Base-by-base conservation (phyloP, 2,329 filamentous ascomycete species). In the Scedosporium aurantiacum region DNA sequence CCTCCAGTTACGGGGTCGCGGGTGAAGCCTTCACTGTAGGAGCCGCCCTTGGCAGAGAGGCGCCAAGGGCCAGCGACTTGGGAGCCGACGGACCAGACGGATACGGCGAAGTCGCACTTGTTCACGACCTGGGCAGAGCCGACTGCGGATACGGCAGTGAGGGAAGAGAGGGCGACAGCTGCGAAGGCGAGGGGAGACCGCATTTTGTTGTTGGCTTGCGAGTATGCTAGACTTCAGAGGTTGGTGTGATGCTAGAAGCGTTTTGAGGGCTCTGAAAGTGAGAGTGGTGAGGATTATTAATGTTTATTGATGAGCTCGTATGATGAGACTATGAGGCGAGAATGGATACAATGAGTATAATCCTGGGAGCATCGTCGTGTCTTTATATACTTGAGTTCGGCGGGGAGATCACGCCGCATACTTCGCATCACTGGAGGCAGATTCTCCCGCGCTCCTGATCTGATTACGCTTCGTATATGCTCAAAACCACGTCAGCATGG, bases 61-160 rank as follows among this genome's bases (percentile, higher is more conserved):
- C 64, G 67, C 60, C 64, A 64, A 16, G 69, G 65, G 0, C 63
- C 64, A 4, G 65, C 65, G 63, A 75, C 64, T 18, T 62, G 14
- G 61, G 64, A 63, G 65, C 74, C 74, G 60, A 76, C 74, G 47
- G 74, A 73, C 73, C 73, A 76, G 64, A 73, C 57, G 21, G 71
- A 70, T n/a, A 75, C 72, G 47, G 67, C 61, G 60, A 67, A 65
- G 41, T 54, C 21, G 69, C 74, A 76, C 56, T 71, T 69, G 69
- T 76, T 76, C 63, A 68, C 63, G 60, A 76, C 73, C 43, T 65
- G 64, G 52, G 74, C 74, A 14, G 64, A 67, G 67, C 73, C 74
- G 43, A 73, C 52, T 58, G 72, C 70, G 56, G 68, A 61, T 40
- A 66, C 63, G 60, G 66, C 60, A 47, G 67, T 65, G 56, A 68